Evolutionary conservation across 2,329 filamentous ascomycete species (phyloP), one percentile per base, ranked within the genome.

Genomic region (Herpotrichia juniperi): DNA sequence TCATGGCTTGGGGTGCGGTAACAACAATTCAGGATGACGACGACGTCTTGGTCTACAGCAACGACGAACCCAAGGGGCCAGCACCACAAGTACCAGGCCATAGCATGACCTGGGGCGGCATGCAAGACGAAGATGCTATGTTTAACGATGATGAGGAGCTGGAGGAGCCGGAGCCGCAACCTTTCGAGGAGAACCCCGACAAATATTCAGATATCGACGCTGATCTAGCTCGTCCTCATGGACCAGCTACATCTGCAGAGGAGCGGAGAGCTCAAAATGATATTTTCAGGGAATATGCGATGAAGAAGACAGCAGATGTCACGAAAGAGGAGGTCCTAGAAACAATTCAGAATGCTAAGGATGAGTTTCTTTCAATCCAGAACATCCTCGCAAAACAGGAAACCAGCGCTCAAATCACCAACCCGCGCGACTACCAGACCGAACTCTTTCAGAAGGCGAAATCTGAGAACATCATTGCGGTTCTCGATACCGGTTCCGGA

Each of bases 371-470:
- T 17, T 85, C 81, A 1, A 81, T 82, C 34, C 74, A 76, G n/a
- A 75, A 78, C 40, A 73, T 86, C 4, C 72, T 86, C 46, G 77
- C 78, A 7, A 81, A 80, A 51, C 78, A 84, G 56, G 79, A 81
- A 42, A 74, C 76, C 5, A 74, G 74, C 1, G 64, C 74, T 30
- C 90, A 91, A 47, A 92, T 94, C 53, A 83, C 86, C 10, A 88
- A 86, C 47, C 91, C 93, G 0, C 83, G 93, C 43, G 91, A 96
- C 64, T 99, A 97, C 66, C 94, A 99, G 71, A 78, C 90, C 11
- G 93, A 97, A 68, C 81, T 99, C 0, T 97, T 94, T 65, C 91
- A 97, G 71, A 84, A 84, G 57, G 93, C 94, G 3, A 96, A 94
- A 67, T 68, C 83, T 46, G 83, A 87, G 61, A 99, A 99, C 67